These are phyloP conservation scores for Kodamaea neixiangensis DNA, from an alignment of 805 yeast species.

Conservation along the genomic window DNA sequence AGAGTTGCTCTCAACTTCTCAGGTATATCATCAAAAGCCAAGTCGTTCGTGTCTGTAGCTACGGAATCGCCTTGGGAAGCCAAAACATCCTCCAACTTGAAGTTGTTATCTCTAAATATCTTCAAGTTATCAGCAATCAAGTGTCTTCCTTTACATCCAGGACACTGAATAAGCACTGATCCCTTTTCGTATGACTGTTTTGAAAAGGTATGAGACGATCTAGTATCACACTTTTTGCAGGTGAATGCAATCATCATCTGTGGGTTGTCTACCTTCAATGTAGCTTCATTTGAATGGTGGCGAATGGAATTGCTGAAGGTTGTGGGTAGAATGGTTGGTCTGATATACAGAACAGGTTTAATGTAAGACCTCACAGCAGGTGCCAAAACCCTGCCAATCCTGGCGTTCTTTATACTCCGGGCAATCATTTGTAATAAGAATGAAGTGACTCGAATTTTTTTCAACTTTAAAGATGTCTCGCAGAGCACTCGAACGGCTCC, in stretches of 20 bases:
- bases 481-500: slow-evolving; percentile 22
- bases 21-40: slow-evolving; percentile 70
- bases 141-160: slow-evolving; percentile 86
- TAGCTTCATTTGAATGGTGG: slow-evolving; percentile 1
- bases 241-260: slow-evolving; percentile 87
- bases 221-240: slow-evolving; percentile 79
- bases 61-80: slow-evolving; percentile 75
- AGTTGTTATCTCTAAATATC: slow-evolving; percentile 75
- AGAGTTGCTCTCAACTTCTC: slow-evolving; percentile 50
- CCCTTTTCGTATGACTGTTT: slow-evolving; percentile 90
- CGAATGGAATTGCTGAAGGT: neutral
- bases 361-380: neutral
- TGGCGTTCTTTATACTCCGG: neutral
- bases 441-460: neutral
- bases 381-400: neutral
- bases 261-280: slow-evolving; percentile 67
- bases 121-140: slow-evolving; percentile 75
- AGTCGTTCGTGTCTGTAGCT: slow-evolving; percentile 62
- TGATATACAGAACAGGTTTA: neutral
- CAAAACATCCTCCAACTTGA: slow-evolving; percentile 80
- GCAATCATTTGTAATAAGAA: neutral
- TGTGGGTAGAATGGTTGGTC: neutral
- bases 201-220: slow-evolving; percentile 88
- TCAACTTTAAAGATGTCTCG: slow-evolving; percentile 17
- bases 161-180: slow-evolving; percentile 87